Evolutionary conservation across 805 yeast genomes (phyloP), one percentile per base, ranked within the genome.

Genomic region (Yarrowia bubula): DNA sequence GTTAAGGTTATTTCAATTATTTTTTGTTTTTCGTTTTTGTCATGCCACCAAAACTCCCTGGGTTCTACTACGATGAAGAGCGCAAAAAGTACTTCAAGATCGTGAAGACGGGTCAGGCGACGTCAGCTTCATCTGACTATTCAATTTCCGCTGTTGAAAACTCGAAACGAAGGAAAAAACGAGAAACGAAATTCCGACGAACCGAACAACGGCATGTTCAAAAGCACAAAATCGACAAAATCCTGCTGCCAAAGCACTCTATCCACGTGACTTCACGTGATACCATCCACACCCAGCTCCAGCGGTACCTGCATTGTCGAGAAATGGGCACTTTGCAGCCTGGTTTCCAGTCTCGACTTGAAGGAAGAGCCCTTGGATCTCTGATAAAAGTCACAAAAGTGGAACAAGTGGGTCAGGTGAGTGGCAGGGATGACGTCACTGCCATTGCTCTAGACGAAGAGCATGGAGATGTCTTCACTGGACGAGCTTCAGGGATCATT

Each of bases 61-160:
- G 70, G 42, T 57, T 67, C 37, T 69, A 67, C 53, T 67, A 62
- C 58, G 72, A 67, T 50, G 65, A 65, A 32, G 73, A 68, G 17
- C 66, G 72, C 35, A 64, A 69, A 55, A 65, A 71, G 47, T 72
- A 72, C 62, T 72, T 72, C 63, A 66, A 68, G 53, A 67, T 72
- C 8, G 37, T 68, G 22, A 62, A 69, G 17, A 68, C 71, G 7
- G 71, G 71, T n/a, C 53, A 50, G 37, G 71, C 73, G 1, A 66
- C 72, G 1, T 66, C 66, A 4, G 65, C 69, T n/a, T 66, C 70
- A 14, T 38, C 66, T 9, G 66, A 68, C 3, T 71, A 71, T 47
- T 69, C 69, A 35, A 66, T 69, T 2, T 37, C 70, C 15, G 68
- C 70, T 22, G 66, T 67, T 33, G 71, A 67, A 13, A 66, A 58